Evolutionary conservation across 2,329 filamentous ascomycete genomes (phyloP).

Genomic region (Cordyceps tenuipes): DNA sequence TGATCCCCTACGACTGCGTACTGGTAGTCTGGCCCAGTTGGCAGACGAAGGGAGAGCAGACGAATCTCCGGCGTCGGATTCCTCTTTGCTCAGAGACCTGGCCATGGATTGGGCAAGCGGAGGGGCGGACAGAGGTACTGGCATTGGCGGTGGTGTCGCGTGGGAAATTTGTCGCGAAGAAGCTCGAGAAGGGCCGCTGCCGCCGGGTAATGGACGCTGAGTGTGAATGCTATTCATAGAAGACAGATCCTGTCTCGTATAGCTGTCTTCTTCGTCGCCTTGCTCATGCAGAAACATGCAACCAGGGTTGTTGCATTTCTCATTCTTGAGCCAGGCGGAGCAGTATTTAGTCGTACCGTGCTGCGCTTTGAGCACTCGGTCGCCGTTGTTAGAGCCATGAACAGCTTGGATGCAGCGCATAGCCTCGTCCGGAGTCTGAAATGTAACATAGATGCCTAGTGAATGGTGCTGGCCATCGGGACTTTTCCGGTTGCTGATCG

Average conservation of each 20-base stretch:
- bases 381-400: slow-evolving; percentile 85
- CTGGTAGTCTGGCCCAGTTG: slow-evolving; percentile 76
- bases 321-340: slow-evolving; percentile 89
- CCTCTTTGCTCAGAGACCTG: slow-evolving; percentile 70
- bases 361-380: slow-evolving; percentile 70
- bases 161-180: slow-evolving; percentile 43
- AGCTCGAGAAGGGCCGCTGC: slow-evolving; percentile 44
- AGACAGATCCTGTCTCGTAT: slow-evolving; percentile 86
- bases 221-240: slow-evolving; percentile 87
- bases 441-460: slow-evolving; percentile 97
- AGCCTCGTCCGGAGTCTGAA: slow-evolving; percentile 84
- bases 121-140: slow-evolving; percentile 12
- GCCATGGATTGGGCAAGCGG: slow-evolving; percentile 56
- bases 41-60: slow-evolving; percentile 90
- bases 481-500: slow-evolving; percentile 90
- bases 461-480: slow-evolving; percentile 70
- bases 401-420: slow-evolving; percentile 84
- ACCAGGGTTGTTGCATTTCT: slow-evolving; percentile 88
- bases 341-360: slow-evolving; percentile 96
- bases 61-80: slow-evolving; percentile 62
- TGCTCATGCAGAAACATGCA: slow-evolving; percentile 98
- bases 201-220: slow-evolving; percentile 55
- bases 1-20: slow-evolving; percentile 63
- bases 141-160: slow-evolving; percentile 29
- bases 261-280: slow-evolving; percentile 96